Evolutionary conservation across 2,329 filamentous ascomycete species (phyloP), one percentile per base, ranked within the genome.

Genomic region (Pseudonectria buxi): DNA sequence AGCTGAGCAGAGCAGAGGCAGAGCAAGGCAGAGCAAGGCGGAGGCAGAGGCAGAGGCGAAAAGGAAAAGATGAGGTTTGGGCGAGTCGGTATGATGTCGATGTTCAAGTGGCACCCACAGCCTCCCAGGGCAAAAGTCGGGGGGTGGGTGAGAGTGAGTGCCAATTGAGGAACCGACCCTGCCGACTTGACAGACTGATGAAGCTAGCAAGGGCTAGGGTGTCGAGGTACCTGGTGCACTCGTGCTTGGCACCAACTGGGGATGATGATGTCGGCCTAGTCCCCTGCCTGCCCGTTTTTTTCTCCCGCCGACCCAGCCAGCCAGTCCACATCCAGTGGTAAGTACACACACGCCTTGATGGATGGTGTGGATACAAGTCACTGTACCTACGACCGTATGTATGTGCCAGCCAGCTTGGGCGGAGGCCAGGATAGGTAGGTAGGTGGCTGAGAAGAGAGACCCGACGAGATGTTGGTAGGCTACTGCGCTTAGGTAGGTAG

Each of bases 111-210:
- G 18, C 18, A 22, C 18, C 18, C 18, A 22, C 18, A 22, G 18
- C 18, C 18, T 22, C 18, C 18, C 9, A 22, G 18, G 14, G 30
- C 18, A 13, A n/a, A 12, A 28, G 6, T 42, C 31, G 41, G 44
- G 48, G 49, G 46, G 50, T 48, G 46, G 32, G 47, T 36, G 48
- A 43, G 35, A 36, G 40, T 50, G 43, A 37, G 42, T 44, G 42
- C 50, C 47, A 53, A 49, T 53, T 53, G 50, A 53, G 29, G 40
- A 51, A 53, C 45, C 44, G 40, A 49, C 49, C 47, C 49, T 52
- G 44, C 43, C 47, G 49, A 50, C 43, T 53, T 50, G 46, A 53
- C 49, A 53, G 49, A 49, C 47, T 37, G 43, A 52, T 32, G 35
- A 41, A 45, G 47, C 49, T 53, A 53, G 48, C 44, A 52, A 22